Conservation (phyloP, 768 basidiomycete species). For the Lentinula guzmanii region DNA sequence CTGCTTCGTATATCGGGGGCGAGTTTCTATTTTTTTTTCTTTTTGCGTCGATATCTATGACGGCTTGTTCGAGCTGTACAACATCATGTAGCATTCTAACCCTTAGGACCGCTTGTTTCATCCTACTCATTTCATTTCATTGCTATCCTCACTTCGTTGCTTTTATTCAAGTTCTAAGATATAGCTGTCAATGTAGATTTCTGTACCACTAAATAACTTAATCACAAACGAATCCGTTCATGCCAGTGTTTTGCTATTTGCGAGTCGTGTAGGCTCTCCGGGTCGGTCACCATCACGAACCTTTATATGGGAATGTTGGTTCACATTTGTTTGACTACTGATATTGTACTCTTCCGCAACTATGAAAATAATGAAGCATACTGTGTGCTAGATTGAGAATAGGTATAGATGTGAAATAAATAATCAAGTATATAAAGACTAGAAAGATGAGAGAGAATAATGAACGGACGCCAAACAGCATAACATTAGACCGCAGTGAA, state of each 20-base stretch:
- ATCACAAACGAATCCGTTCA: not conserved
- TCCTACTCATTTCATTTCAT: no score
- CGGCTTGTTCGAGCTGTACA: not conserved
- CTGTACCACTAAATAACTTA: not conserved
- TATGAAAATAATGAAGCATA: not conserved
- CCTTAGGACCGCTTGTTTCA: no score
- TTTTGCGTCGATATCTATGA: not conserved
- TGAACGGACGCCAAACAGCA: not conserved
- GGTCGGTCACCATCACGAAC: no score
- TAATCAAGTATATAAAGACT: not conserved
- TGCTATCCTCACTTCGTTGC: not conserved
- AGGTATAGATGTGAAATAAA: slow-evolving; percentile 3
- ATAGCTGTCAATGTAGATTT: not conserved
- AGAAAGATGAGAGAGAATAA: not conserved
- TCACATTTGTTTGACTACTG: not conserved
- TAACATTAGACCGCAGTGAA: not conserved
- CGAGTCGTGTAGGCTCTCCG: no score
- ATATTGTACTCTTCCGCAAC: not conserved
- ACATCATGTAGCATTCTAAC: not conserved
- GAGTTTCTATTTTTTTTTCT: no score
- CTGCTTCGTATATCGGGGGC: no score
- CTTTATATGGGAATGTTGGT: no score
- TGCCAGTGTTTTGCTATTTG: no score
- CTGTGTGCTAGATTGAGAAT: not conserved
- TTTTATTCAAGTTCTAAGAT: not conserved